These are phyloP conservation scores for Starmerella stellata DNA, from an alignment of 805 yeast species.

Conservation along the genomic window DNA sequence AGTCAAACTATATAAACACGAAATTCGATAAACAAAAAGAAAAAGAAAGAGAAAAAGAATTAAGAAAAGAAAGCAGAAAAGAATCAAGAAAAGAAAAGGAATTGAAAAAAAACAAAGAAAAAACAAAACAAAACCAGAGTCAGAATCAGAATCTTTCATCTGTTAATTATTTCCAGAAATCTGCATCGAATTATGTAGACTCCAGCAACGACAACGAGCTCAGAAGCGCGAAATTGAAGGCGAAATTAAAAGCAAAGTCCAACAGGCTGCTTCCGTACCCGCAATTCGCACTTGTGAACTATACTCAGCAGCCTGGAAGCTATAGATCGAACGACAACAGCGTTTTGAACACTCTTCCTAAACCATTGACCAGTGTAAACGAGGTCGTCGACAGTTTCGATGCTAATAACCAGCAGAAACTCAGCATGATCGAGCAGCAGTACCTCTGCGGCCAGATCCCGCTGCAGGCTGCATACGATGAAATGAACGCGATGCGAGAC, in stretches of 20 bases:
- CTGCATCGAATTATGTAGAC: no score
- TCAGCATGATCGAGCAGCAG: conserved; percentile 35
- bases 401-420: conserved; percentile 42
- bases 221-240: no score
- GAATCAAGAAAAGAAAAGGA: neutral
- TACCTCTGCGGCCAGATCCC: conserved; percentile 30
- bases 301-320: conserved; percentile 1
- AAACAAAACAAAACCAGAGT: no score
- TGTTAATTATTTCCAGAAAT: no score
- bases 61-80: neutral
- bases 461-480: conserved; percentile 52
- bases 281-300: conserved; percentile 1
- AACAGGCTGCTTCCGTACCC: no score
- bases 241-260: no score
- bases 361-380: conserved; percentile 4
- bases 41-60: neutral
- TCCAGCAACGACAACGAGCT: no score
- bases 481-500: conserved; percentile 51
- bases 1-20: no score
- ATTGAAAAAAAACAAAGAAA: neutral
- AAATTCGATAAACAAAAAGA: neutral
- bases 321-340: conserved; percentile 3
- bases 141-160: no score
- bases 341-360: conserved; percentile 9
- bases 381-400: conserved; percentile 40